Evolutionary conservation across 2,329 filamentous ascomycete species (phyloP), one percentile per base, ranked within the genome.

Genomic region (Chaetothyriales sp.): DNA sequence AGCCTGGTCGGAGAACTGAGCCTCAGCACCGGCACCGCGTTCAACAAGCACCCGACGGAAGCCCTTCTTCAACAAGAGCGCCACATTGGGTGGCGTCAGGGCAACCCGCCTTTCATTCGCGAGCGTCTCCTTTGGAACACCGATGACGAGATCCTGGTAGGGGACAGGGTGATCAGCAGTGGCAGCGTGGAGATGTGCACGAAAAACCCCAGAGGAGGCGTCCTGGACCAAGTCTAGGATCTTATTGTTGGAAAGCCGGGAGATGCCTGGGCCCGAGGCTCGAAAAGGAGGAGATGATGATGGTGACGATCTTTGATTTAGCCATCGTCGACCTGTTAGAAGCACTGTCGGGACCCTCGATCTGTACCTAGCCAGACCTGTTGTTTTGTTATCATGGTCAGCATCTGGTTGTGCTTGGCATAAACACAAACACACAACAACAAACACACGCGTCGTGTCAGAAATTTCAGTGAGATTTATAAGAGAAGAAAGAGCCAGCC

Each of bases 51-150:
- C 78, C 55, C 80, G 79, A 32, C 74, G 75, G 64, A 87, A 92
- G 32, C 87, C 88, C 65, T 93, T 94, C 65, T 93, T 93, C 55
- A 89, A 77, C 1, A 95, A 70, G 1, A 93, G 70, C 1, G 81
- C 77, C 15, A 88, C 85, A 69, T 94, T 94, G 56, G 85, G 79
- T 1, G 88, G 88, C 0, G 86, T 90, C 51, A 94, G 75, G 26
- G 88, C 86, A 12, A 94, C 87, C 48, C 88, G 84, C 43, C 83
- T 80, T 69, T 95, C 88, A 52, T 81, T 79, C 0, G 80, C 77
- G 60, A 77, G 87, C n/a, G 78, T 83, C 66, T 95, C 88, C 52
- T 77, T 79, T 12, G 86, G 86, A 3, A 92, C 78, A 52, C 87
- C 87, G 46, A 95, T 79, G 3, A 80, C 84, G 51, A 94, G 75